Base-by-base conservation (phyloP, 23 red algal genomes). In the Gracilaria domingensis region DNA sequence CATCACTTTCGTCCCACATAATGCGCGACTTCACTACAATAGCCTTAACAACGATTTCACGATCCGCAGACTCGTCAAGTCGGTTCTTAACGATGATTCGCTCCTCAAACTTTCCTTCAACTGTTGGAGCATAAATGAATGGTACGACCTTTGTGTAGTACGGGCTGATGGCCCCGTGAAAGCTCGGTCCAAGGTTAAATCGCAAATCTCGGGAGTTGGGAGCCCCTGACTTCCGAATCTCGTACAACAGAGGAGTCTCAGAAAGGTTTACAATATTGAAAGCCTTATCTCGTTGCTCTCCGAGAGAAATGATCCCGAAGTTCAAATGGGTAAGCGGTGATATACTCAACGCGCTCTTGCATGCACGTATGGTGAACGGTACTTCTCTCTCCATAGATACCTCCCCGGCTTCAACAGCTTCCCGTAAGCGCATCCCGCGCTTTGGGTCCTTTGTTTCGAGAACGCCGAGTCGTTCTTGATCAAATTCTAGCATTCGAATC, bases 231-330 rank as follows among this genome's bases (percentile, higher is more conserved):
- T 98, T 98, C 57, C 80, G 81, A 21, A 98, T 88, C 23, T 79
- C 93, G 66, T 98, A 98, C 4, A 98, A 51, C 17, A 95, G 70
- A 33, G 93, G 96, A 51, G 82, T 83, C 53, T 98, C 96, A 58
- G 89, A 91, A 47, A 79, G 74, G 79, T 98, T 98, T 36, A 94
- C 88, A 66, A 98, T 62, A 12, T 93, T 57, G 65, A 98, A 83
- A 66, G 79, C 85, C 85, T 98, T 98, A 38, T 91, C 85, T 48
- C 91, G 81, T 66, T 94, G 96, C 81, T 98, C 96, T 36, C 93
- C 93, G 29, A 69, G 78, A 37, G 51, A 60, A 26, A 98, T 88
- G 40, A 48, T 55, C 21, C 96, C 96, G 62, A 98, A 98, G 87
- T 98, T 95, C 60, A 98, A 83, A 32, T 88, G 85, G 45, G 82